Evolutionary conservation across 257 asterid species (phyloP).

Genomic region (Solanum pimpinellifolium): DNA sequence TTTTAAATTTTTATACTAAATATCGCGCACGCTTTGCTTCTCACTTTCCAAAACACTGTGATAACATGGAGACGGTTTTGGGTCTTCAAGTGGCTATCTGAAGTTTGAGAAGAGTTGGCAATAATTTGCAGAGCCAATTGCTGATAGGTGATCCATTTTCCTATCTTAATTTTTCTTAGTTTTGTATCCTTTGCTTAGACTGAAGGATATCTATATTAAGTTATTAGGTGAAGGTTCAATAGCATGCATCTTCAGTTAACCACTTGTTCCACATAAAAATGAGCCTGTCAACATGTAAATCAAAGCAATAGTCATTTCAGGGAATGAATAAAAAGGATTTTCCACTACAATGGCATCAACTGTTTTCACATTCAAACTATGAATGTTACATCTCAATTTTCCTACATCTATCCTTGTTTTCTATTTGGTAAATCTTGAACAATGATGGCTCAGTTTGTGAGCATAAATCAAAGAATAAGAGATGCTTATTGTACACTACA

Average conservation of each 20-base stretch:
- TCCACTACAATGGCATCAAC: neutral
- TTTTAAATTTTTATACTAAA: too few relatives aligned
- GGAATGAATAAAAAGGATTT: neutral
- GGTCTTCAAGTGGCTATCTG: neutral
- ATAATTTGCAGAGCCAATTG: neutral
- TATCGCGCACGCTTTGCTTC: too few relatives aligned
- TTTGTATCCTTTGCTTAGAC: neutral
- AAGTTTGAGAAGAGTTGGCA: neutral
- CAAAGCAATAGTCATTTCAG: neutral
- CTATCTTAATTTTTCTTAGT: neutral
- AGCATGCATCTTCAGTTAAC: neutral
- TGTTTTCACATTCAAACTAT: neutral
- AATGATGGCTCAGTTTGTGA: conserved; percentile 33
- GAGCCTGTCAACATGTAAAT: neutral
- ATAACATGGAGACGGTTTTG: neutral
- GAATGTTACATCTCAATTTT: neutral
- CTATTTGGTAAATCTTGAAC: conserved; percentile 6
- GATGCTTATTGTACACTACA: conserved; percentile 14
- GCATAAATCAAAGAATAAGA: conserved; percentile 18
- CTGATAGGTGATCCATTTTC: neutral
- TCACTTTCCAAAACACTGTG: too few relatives aligned
- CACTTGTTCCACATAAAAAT: neutral
- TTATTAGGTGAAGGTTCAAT: neutral
- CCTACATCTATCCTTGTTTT: neutral
- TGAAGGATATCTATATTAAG: neutral